Percentiles rank a stretch among this genome's conserved stretches.
Evolutionary conservation across 2,329 filamentous ascomycete species (phyloP).

Genomic region (Cladosporium sp.): DNA sequence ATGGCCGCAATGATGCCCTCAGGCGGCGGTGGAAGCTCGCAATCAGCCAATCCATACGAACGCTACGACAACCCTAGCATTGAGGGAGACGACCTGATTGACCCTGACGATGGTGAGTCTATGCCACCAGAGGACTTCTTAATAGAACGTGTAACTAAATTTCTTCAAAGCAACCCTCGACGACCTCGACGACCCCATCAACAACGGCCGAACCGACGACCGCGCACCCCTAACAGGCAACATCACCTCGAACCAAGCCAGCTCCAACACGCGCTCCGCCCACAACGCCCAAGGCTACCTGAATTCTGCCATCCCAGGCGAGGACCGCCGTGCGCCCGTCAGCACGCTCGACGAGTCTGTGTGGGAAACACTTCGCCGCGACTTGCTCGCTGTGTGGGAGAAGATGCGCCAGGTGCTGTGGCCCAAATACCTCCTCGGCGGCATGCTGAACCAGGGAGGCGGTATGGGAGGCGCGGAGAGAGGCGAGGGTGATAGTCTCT

Average conservation of each 20-base stretch:
- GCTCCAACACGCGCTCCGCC: slow-evolving; percentile 50
- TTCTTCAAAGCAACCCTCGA: slow-evolving; percentile 70
- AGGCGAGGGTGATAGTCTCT: slow-evolving; percentile 39
- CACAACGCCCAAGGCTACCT: slow-evolving; percentile 73
- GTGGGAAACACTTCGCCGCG: slow-evolving; percentile 93
- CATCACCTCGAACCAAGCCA: slow-evolving; percentile 55
- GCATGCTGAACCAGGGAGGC: slow-evolving; percentile 55
- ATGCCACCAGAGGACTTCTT: no score
- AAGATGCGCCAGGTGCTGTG: slow-evolving; percentile 98
- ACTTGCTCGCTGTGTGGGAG: slow-evolving; percentile 89
- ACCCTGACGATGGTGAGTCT: slow-evolving; percentile 47
- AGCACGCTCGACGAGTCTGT: slow-evolving; percentile 97
- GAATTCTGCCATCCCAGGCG: slow-evolving; percentile 84
- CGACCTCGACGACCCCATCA: slow-evolving; percentile 86
- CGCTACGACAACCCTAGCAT: slow-evolving; percentile 44
- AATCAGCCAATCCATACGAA: slow-evolving; percentile 32
- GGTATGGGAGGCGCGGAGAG: slow-evolving; percentile 44
- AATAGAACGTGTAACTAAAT: no score
- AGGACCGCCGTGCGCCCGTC: slow-evolving; percentile 82
- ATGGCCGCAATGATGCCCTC: slow-evolving; percentile 47
- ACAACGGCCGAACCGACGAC: slow-evolving; percentile 57
- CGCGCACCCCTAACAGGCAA: slow-evolving; percentile 79
- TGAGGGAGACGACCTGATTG: slow-evolving; percentile 49
- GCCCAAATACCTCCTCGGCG: slow-evolving; percentile 84
- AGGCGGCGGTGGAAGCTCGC: slow-evolving; percentile 24